phyloP scores from a whole-genome alignment of 768 basidiomycete species.

The Lentinula aciculospora region DNA sequence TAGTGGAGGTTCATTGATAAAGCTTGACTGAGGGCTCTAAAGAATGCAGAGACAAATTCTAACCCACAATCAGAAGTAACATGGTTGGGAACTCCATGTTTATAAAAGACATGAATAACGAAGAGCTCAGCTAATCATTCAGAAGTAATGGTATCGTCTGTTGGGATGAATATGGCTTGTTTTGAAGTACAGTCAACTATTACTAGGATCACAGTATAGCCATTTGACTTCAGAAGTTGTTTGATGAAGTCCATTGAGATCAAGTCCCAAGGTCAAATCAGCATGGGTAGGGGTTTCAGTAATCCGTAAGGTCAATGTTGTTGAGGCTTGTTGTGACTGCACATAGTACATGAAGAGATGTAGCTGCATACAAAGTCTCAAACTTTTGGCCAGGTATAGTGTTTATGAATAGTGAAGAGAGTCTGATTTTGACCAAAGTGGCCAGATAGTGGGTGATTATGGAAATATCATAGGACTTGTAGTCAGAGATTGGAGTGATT shows the following conservation, averaged over 20 bases:
- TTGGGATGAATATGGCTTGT: constrained; percentile 12
- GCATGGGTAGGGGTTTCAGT: constrained; percentile 19
- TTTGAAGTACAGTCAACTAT: constrained; percentile 7
- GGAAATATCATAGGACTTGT: constrained; percentile 14
- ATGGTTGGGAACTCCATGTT: constrained; percentile 15
- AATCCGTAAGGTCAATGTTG: constrained; percentile 12
- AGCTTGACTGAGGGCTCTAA: too few relatives aligned
- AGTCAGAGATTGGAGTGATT: constrained; percentile 14
- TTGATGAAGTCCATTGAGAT: constrained; percentile 22
- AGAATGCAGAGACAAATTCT: constrained; percentile 9
- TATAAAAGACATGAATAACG: constrained; percentile 14
- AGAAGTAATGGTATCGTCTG: constrained; percentile 8
- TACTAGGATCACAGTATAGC: constrained; percentile 10
- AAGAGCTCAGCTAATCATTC: constrained; percentile 7
- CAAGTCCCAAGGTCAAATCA: constrained; percentile 13
- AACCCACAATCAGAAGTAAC: constrained; percentile 13
- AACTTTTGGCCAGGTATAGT: not conserved
- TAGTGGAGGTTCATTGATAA: constrained; percentile 11
- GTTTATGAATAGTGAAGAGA: too few relatives aligned
- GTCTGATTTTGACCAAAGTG: constrained; percentile 23
- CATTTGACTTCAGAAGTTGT: constrained; percentile 16
- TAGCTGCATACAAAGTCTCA: not conserved
- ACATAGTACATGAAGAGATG: too few relatives aligned
- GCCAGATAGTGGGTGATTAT: constrained; percentile 20
- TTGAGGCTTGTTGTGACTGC: constrained; percentile 10